Conservation (phyloP, 2,329 filamentous ascomycete genomes). For the Colletotrichum caudatum region DNA sequence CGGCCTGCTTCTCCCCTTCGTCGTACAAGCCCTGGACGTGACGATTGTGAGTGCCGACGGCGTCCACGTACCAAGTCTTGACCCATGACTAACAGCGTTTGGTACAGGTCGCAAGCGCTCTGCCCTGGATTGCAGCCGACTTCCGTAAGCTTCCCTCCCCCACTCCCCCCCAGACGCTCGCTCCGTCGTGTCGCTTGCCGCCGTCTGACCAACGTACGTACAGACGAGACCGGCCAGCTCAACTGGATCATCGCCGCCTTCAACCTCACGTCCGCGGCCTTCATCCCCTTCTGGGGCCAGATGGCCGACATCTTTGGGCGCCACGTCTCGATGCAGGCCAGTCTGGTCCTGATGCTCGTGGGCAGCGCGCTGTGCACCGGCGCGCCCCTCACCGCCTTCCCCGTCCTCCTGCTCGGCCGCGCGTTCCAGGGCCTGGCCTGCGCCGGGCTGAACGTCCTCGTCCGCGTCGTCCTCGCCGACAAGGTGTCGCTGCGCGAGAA, state of each 20-base stretch:
- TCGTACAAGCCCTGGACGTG: constrained; percentile 71
- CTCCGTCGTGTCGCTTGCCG: neutral
- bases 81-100: neutral
- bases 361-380: constrained; percentile 73
- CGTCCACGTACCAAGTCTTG: neutral
- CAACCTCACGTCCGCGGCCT: constrained; percentile 74
- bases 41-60: constrained; percentile 61
- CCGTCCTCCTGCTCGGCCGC: constrained; percentile 71
- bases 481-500: constrained; percentile 72
- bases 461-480: constrained; percentile 73
- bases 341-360: constrained; percentile 68
- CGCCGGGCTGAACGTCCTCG: constrained; percentile 70
- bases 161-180: too few relatives aligned
- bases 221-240: constrained; percentile 65
- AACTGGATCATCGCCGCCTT: constrained; percentile 80
- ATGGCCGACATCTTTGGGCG: constrained; percentile 75
- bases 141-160: constrained; percentile 55
- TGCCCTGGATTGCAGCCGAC: constrained; percentile 70
- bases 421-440: constrained; percentile 72
- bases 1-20: constrained; percentile 70
- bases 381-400: constrained; percentile 65
- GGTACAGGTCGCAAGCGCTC: constrained; percentile 52
- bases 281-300: constrained; percentile 75
- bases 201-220: constrained; percentile 42
- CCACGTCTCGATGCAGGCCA: constrained; percentile 70